These are phyloP conservation scores for Pisolithus sp. DNA, from an alignment of 768 basidiomycete species.

Conservation along the genomic window DNA sequence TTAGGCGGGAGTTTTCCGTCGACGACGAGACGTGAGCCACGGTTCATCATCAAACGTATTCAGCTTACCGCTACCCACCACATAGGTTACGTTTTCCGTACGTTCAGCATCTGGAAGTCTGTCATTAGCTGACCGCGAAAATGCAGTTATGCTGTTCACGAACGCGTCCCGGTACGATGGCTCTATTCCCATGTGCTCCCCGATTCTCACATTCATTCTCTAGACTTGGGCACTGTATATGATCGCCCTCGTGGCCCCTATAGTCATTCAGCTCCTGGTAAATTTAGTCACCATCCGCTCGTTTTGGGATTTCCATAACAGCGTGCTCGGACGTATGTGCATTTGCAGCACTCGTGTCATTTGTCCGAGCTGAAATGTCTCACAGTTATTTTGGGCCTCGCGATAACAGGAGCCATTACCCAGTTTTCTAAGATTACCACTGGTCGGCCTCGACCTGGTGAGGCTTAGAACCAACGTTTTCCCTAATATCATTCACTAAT, in stretches of 20 bases:
- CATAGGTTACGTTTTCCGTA: slow-evolving; percentile 21
- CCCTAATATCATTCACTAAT: not conserved
- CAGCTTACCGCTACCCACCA: slow-evolving; percentile 11
- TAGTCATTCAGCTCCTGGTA: slow-evolving; percentile 61
- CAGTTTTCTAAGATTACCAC: slow-evolving; percentile 83
- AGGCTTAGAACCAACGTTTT: not conserved
- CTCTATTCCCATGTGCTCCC: not conserved
- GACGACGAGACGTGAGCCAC: slow-evolving; percentile 59
- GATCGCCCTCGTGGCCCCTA: slow-evolving; percentile 58
- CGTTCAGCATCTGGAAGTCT: not conserved
- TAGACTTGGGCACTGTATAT: slow-evolving; percentile 46
- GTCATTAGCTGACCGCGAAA: slow-evolving; percentile 4
- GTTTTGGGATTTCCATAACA: slow-evolving; percentile 85
- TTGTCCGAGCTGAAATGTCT: slow-evolving; percentile 2
- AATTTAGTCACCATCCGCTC: slow-evolving; percentile 70
- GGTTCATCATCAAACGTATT: not conserved
- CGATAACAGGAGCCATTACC: slow-evolving; percentile 75
- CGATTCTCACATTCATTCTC: not conserved
- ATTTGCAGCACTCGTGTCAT: slow-evolving; percentile 22
- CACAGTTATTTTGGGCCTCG: slow-evolving; percentile 65
- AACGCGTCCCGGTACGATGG: slow-evolving; percentile 65
- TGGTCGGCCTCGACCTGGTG: slow-evolving; percentile 85
- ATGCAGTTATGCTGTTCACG: slow-evolving; percentile 59
- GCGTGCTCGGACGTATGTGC: slow-evolving; percentile 39
- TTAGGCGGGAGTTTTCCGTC: slow-evolving; percentile 72